These are phyloP conservation scores for Cercophora sp. DNA, from an alignment of 495 filamentous ascomycete species.

Conservation along the genomic window DNA sequence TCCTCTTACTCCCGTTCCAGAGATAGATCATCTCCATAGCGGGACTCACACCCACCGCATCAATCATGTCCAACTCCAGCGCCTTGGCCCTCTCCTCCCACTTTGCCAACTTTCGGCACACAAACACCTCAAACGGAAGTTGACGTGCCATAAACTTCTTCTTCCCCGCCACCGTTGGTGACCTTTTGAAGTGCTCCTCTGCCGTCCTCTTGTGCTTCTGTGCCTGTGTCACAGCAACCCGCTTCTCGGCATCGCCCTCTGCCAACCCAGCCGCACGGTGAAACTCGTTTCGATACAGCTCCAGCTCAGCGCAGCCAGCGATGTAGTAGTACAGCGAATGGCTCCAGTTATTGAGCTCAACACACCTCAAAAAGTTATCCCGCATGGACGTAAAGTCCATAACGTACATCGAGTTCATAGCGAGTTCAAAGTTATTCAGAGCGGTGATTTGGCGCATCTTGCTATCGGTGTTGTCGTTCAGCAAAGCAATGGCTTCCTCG, in stretches of 20 bases:
- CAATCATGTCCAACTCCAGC: constrained; percentile 65
- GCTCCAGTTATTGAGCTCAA: constrained; percentile 87
- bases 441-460: constrained; percentile 82
- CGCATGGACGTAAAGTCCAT: constrained; percentile 69
- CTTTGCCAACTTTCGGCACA: constrained; percentile 78
- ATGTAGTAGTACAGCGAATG: constrained; percentile 89
- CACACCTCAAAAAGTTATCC: constrained; percentile 70
- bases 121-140: constrained; percentile 87
- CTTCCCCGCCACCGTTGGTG: constrained; percentile 72
- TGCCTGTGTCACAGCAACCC: constrained; percentile 24
- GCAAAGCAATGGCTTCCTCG: constrained; percentile 61
- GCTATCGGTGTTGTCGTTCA: constrained; percentile 54
- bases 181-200: constrained; percentile 63
- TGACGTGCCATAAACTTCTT: constrained; percentile 87
- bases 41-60: constrained; percentile 80
- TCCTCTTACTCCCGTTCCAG: constrained; percentile 81
- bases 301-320: constrained; percentile 70
- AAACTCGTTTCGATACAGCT: constrained; percentile 66
- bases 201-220: constrained; percentile 54
- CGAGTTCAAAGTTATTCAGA: constrained; percentile 78
- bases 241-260: constrained; percentile 36
- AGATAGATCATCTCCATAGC: constrained; percentile 94
- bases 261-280: constrained; percentile 49
- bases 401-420: constrained; percentile 72
- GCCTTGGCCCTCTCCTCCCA: constrained; percentile 79